Evolutionary conservation across 1,284 basidiomycete genomes (phyloP).

Genomic region (Rhizopogon parksii): DNA sequence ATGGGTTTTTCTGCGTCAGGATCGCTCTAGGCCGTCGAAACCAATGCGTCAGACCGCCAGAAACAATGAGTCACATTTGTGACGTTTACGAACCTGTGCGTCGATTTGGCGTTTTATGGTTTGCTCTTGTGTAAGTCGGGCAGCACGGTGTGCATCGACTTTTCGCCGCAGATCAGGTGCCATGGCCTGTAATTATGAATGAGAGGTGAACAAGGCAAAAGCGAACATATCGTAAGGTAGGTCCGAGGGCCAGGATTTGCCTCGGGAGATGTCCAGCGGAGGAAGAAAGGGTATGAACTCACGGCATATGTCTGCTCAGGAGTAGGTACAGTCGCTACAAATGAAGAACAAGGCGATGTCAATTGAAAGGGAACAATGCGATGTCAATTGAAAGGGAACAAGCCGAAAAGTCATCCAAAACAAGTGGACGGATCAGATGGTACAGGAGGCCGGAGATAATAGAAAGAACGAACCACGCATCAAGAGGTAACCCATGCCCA

Average conservation of each 20-base stretch:
- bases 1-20: conserved; percentile 46
- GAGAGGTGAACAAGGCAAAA: conserved; percentile 1
- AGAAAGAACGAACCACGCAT: conserved; percentile 51
- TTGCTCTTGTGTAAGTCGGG: conserved; percentile 49
- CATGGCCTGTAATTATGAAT: conserved; percentile 40
- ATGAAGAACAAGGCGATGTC: conserved; percentile 8
- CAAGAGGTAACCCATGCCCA: conserved; percentile 52
- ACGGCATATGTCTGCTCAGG: conserved; percentile 33
- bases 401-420: conserved; percentile 3
- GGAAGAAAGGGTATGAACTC: conserved; percentile 11
- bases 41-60: not conserved
- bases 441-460: not conserved
- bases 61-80: not conserved
- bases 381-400: not conserved
- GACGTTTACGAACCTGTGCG: conserved; percentile 42
- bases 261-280: not conserved
- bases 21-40: conserved; percentile 19
- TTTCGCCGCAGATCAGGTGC: conserved; percentile 60
- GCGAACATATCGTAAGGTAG: not conserved
- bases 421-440: conserved; percentile 8
- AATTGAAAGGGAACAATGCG: too few species aligned
- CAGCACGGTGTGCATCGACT: conserved; percentile 56
- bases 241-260: not conserved
- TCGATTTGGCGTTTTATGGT: conserved; percentile 46
- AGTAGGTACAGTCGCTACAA: conserved; percentile 51